Base-by-base conservation (phyloP, 2,329 filamentous ascomycete genomes). In the Colletotrichum musicola region DNA sequence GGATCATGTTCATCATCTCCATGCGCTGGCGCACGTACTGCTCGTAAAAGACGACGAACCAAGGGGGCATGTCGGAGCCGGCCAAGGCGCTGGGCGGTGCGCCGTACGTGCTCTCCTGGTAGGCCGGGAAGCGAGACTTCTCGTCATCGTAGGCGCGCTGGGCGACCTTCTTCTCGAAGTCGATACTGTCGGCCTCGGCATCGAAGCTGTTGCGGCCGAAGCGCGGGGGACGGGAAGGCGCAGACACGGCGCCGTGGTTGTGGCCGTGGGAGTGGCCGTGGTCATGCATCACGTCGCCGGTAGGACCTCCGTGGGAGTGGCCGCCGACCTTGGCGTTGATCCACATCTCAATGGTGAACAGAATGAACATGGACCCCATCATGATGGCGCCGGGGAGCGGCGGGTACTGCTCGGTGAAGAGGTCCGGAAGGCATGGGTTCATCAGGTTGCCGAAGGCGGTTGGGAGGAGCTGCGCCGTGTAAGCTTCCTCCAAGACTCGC, bases 351-450 rank as follows among this genome's bases (percentile, higher is more conserved):
- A 90, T 81, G n/a, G 84, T 79, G 74, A 92, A 92, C 4, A 92
- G 81, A 18, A 82, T 75, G 74, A 90, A 90, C 71, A 90, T 83
- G 20, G 89, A 84, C 0, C 71, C 82, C 87, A 90, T 90, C 87
- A 90, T 90, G 77, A 90, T 90, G 27, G 89, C 87, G 73, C 88
- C 88, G 2, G 88, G 87, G 74, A 90, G 82, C 27, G 89, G 85
- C 6, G 88, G 87, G 74, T 90, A 90, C 57, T 89, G 76, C 0
- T 86, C 82, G 35, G 83, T 88, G 76, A 89, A 90, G 6, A 90
- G 78, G 66, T 87, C 83, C 6, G 88, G 88, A 6, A 90, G 84
- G 73, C 88, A 87, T 14, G 84, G 85, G 71, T 87, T 79, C 40
- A 77, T 81, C 35, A 87, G 78, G 69, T 80, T 86, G 56, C 77